phyloP scores from a whole-genome alignment of 2,329 filamentous ascomycete genomes.

The Graphiopsis chlorocephala region DNA sequence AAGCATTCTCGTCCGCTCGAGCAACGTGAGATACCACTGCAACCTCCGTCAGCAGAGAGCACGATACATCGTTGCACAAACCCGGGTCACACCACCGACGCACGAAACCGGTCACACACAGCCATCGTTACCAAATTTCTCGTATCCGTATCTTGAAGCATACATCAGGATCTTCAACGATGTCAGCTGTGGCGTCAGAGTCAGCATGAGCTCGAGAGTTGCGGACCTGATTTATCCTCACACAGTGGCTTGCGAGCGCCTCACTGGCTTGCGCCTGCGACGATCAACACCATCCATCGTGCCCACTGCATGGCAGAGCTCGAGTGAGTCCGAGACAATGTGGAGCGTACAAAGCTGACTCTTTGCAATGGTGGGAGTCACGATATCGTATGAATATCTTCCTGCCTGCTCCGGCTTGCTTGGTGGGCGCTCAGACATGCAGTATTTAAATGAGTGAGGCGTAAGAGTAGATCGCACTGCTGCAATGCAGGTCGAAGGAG shows the following conservation, averaged over 20 bases:
- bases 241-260: neutral
- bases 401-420: neutral
- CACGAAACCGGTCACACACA: neutral
- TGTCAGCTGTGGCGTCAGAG: neutral
- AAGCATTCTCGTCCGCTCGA: neutral
- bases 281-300: neutral
- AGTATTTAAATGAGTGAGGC: neutral
- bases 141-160: neutral
- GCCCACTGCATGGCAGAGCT: neutral
- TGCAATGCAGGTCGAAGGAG: neutral
- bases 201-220: neutral
- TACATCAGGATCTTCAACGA: neutral
- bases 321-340: neutral
- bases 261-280: neutral
- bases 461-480: neutral
- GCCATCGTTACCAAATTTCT: neutral
- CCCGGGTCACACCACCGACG: neutral
- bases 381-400: neutral
- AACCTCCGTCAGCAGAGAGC: neutral
- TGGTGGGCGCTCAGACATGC: neutral
- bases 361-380: neutral
- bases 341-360: neutral
- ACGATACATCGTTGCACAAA: neutral
- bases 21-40: neutral
- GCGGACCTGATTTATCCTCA: neutral